A percentile compares a stretch with the other conserved stretches of the same genome.
These are phyloP conservation scores for Calonectria multiphialidica DNA, from an alignment of 2,329 filamentous ascomycete species.

Conservation along the genomic window DNA sequence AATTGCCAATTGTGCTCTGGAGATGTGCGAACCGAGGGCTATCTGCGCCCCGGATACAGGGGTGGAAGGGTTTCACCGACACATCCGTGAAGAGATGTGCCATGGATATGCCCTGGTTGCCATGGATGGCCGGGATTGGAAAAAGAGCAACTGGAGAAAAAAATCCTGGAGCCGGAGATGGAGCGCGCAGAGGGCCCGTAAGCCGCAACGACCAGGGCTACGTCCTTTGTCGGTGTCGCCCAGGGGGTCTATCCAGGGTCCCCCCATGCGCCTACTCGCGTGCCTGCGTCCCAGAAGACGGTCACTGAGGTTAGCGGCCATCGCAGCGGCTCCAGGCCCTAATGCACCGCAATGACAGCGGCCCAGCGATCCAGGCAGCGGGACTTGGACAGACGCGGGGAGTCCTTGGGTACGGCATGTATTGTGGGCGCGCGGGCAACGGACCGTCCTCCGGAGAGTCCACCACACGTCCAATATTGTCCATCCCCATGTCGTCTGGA, in stretches of 20 bases:
- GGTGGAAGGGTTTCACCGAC: slow-evolving; percentile 28
- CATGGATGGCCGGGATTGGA: slow-evolving; percentile 32
- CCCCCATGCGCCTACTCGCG: slow-evolving; percentile 38
- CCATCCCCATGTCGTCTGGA: slow-evolving; percentile 14
- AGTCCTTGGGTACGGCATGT: slow-evolving; percentile 21
- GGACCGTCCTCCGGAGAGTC: slow-evolving; percentile 38
- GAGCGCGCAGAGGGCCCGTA: slow-evolving; percentile 27
- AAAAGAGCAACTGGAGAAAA: slow-evolving; percentile 32
- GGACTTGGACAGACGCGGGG: slow-evolving; percentile 39
- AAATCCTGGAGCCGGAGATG: slow-evolving; percentile 44
- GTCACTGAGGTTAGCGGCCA: slow-evolving; percentile 48
- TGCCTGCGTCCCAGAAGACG: slow-evolving; percentile 46
- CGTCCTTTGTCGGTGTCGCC: slow-evolving; percentile 26
- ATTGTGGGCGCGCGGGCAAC: slow-evolving; percentile 40
- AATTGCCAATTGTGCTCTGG: slow-evolving; percentile 27
- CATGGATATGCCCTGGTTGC: slow-evolving; percentile 39
- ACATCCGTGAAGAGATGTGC: slow-evolving; percentile 28
- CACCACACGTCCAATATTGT: slow-evolving; percentile 27
- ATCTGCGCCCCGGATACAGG: slow-evolving; percentile 40
- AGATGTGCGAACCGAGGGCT: slow-evolving; percentile 41
- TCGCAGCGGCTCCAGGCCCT: slow-evolving; percentile 42
- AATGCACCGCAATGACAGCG: slow-evolving; percentile 47
- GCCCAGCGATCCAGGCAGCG: slow-evolving; percentile 42
- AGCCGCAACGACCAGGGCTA: slow-evolving; percentile 28
- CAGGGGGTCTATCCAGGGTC: slow-evolving; percentile 28